Conservation (phyloP, 164 flowering plant genomes). For the Brasenia schreberi region DNA sequence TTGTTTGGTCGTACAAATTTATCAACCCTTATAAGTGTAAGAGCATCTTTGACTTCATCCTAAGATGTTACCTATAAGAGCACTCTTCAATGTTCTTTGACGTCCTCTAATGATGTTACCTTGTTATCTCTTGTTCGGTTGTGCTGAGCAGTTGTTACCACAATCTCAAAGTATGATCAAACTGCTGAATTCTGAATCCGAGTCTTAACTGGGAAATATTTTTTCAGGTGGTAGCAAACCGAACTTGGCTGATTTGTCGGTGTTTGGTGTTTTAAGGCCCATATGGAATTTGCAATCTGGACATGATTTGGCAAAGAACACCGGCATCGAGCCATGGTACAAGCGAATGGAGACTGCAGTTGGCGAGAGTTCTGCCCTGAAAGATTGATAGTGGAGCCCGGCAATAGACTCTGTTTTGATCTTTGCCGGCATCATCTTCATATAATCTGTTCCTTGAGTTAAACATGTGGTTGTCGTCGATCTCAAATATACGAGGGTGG, state of each 20-base stretch:
- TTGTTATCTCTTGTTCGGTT: too few species aligned
- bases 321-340: slow-evolving; percentile 37
- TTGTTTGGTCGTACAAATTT: too few species aligned
- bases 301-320: slow-evolving; percentile 39
- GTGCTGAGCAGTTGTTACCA: too few species aligned
- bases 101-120: too few species aligned
- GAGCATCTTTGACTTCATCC: too few species aligned
- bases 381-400: slow-evolving; percentile 7
- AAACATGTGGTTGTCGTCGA: background rate
- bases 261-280: slow-evolving; percentile 39
- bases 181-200: background rate
- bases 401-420: background rate
- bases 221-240: slow-evolving; percentile 33
- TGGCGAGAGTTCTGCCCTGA: slow-evolving; percentile 30
- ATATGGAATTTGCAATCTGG: slow-evolving; percentile 35
- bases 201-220: background rate
- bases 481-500: background rate
- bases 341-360: slow-evolving; percentile 32
- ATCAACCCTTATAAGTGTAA: too few species aligned
- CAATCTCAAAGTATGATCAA: too few species aligned
- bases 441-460: too few species aligned
- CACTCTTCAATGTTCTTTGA: too few species aligned
- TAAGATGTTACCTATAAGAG: too few species aligned
- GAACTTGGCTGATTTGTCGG: slow-evolving; percentile 39
- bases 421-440: background rate